These are phyloP conservation scores for Botrytis byssoidea DNA, from an alignment of 2,329 filamentous ascomycete species.

Conservation along the genomic window DNA sequence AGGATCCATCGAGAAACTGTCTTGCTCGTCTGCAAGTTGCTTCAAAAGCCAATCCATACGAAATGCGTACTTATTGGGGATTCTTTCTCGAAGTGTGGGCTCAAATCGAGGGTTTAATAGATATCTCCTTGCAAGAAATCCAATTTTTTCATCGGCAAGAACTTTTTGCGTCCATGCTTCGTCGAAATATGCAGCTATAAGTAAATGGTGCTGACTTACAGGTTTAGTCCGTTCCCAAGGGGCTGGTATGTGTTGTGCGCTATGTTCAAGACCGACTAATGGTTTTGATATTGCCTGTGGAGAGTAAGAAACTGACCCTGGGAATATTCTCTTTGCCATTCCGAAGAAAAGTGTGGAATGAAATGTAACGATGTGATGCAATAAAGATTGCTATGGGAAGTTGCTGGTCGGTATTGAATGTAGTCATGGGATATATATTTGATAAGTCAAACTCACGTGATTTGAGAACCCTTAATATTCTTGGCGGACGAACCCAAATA, in stretches of 20 bases:
- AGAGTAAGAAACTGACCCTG: not conserved
- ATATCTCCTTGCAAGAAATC: not conserved
- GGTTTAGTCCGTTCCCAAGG: not conserved
- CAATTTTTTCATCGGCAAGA: constrained; percentile 1
- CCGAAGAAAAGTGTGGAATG: not conserved
- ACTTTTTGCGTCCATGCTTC: constrained; percentile 11
- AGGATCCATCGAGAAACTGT: not conserved
- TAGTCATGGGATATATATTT: not conserved
- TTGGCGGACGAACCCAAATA: not conserved
- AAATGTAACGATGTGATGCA: not conserved
- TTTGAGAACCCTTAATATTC: no score
- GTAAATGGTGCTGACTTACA: not conserved
- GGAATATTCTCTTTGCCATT: not conserved
- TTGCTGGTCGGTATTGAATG: not conserved
- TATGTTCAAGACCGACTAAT: not conserved
- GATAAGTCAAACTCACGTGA: not conserved
- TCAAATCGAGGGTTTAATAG: constrained; percentile 10
- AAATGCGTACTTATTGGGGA: constrained; percentile 3
- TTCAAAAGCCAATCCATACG: constrained; percentile 6
- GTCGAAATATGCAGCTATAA: constrained; percentile 14
- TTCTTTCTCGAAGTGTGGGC: constrained; percentile 2
- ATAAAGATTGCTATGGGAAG: not conserved
- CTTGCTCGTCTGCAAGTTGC: not conserved
- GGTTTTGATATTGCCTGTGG: not conserved
- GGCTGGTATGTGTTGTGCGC: not conserved